Evolutionary conservation across 352 stramenopile species (phyloP), one percentile per base, ranked within the genome.

Genomic region (Phytopythium chamaehyphon): DNA sequence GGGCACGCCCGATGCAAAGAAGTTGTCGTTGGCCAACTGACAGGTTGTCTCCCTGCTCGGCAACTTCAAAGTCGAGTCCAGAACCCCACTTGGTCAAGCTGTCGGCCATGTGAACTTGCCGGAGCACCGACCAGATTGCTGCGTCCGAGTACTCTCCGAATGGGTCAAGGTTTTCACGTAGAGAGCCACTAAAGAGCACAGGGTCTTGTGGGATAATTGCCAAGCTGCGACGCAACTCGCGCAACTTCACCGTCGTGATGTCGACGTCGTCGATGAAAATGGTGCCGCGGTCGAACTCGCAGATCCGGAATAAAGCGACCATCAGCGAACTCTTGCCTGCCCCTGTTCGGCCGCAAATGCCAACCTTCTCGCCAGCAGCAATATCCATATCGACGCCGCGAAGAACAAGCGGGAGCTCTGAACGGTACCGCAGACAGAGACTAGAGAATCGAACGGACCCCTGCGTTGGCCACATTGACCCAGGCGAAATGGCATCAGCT

Each of bases 21-120:
- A 98, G 71, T 62, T 98, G 90, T n/a, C 92, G 59, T 62, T 98
- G 88, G n/a, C 96, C 96, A 42, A 98, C 89, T 36, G 82, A 97
- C 43, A 98, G 87, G 68, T 98, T 98, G 18, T 93, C 86, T 1
- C 96, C 96, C 35, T 85, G 83, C 61, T 98, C 93, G 0, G 85
- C 66, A 3, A 98, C 83, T 21, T 83, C 55, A 39, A 92, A 83
- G 51, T 96, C 84, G 7, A 98, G 74, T 6, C 78, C 79, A 28
- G 55, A 49, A 0, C 62, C 57, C 65, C 57, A 70, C 70, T 28
- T 85, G 73, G 61, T 96, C 69, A 73, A 54, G 5, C 28, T 91
- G 28, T 89, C 54, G 69, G 55, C 39, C 84, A 81, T 52, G 66
- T 64, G 88, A 21, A 85, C 71, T 9, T 72, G 51, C 10, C 82